These are phyloP conservation scores for Lyophyllum decastes DNA, from an alignment of 768 basidiomycete genomes.

Conservation along the genomic window DNA sequence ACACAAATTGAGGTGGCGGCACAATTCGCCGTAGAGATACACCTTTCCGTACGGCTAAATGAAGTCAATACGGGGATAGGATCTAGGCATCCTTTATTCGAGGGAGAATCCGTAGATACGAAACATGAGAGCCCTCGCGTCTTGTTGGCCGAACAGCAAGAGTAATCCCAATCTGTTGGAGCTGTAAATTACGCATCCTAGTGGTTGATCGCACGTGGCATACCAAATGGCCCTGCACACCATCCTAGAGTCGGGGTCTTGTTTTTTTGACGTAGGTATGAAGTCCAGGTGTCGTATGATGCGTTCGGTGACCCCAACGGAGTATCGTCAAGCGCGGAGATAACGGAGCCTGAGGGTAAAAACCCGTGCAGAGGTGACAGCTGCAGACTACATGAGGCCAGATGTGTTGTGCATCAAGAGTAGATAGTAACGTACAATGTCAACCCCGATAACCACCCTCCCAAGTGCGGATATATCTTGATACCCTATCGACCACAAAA, in stretches of 20 bases:
- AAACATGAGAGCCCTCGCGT: constrained; percentile 43
- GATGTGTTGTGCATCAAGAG: neutral
- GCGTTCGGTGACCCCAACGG: constrained; percentile 32
- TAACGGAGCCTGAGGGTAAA: constrained; percentile 56
- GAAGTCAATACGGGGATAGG: constrained; percentile 52
- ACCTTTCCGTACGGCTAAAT: constrained; percentile 35
- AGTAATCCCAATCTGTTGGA: constrained; percentile 2
- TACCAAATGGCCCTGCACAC: constrained; percentile 48
- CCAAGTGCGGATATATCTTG: constrained; percentile 53
- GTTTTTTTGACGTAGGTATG: constrained; percentile 36
- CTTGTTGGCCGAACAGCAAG: constrained; percentile 3
- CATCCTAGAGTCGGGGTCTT: constrained; percentile 46
- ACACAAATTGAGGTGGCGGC: constrained; percentile 41
- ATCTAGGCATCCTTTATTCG: constrained; percentile 52
- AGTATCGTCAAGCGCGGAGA: constrained; percentile 69
- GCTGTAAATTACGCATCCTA: constrained; percentile 15
- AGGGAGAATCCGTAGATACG: constrained; percentile 26
- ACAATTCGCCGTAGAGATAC: constrained; percentile 39
- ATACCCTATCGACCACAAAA: constrained; percentile 46
- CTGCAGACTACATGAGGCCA: constrained; percentile 30
- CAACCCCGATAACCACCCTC: constrained; percentile 54
- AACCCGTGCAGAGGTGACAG: constrained; percentile 61
- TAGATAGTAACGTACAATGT: constrained; percentile 42
- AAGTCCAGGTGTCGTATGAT: constrained; percentile 45
- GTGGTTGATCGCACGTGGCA: constrained; percentile 26